These are phyloP conservation scores for Penicillium sp. DNA, from an alignment of 2,329 filamentous ascomycete genomes.

Conservation along the genomic window DNA sequence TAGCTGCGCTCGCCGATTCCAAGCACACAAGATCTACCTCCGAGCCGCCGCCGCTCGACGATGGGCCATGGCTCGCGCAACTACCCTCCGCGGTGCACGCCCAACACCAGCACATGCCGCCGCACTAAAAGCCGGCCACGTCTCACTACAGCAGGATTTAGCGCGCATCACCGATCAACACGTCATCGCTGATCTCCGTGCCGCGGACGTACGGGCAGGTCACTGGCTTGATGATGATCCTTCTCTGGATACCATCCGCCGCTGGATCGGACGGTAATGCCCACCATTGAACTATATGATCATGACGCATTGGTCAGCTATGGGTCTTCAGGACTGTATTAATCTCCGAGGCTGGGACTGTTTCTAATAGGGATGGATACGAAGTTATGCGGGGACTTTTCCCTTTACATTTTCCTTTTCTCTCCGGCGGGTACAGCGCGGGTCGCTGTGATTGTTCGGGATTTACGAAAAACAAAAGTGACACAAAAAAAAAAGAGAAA, in stretches of 20 bases:
- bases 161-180: conserved; percentile 57
- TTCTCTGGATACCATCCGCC: conserved; percentile 51
- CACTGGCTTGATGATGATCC: conserved; percentile 65
- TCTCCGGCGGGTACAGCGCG: conserved; percentile 10
- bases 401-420: neutral
- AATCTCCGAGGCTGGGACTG: neutral
- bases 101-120: conserved; percentile 49
- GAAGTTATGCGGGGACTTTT: conserved; percentile 3
- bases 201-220: conserved; percentile 55
- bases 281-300: neutral
- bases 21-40: conserved; percentile 62
- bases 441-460: conserved; percentile 13
- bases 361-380: conserved; percentile 3
- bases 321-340: neutral
- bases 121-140: conserved; percentile 51
- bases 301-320: neutral
- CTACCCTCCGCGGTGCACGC: conserved; percentile 52
- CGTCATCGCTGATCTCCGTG: conserved; percentile 56
- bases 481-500: conserved; percentile 3
- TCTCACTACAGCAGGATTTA: conserved; percentile 52
- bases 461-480: conserved; percentile 1
- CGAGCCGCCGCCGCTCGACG: conserved; percentile 58
- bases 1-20: conserved; percentile 60
- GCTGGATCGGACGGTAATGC: conserved; percentile 43
- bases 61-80: conserved; percentile 57